Evolutionary conservation across 768 basidiomycete genomes (phyloP), one percentile per base, ranked within the genome.

Genomic region (Mycena epipterygia): DNA sequence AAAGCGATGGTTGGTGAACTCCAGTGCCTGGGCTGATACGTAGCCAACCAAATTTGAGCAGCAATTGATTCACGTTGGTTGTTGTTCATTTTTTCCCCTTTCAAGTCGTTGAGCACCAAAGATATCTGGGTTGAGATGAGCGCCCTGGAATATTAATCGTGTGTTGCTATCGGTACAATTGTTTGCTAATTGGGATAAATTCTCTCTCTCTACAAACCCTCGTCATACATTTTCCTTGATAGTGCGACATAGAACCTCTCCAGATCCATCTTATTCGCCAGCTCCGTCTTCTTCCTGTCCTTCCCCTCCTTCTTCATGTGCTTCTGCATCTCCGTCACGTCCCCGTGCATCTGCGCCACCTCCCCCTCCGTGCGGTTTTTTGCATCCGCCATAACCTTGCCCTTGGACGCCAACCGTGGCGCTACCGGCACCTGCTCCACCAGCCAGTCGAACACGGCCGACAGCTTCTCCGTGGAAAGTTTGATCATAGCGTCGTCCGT

Each of bases 231-330:
- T 82, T 95, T 97, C 80, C 93, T 88, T 72, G 93, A 89, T 51
- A 99, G 80, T 8, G 96, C 94, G 37, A 98, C 87, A 79, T 97
- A 97, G 80, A 99, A 95, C 75, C 91, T 84, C 78, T 97, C 96
- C 76, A 98, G 81, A 77, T 96, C 94, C 75, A 89, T 88, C 81
- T 93, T 93, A 65, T 86, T 87, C 60, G 83, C 86, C 17, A 91
- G 76, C 68, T 93, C 92, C 39, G 71, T 35, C 41, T 85, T 87
- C 75, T 77, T 84, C 72, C 74, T 73, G 70, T 73, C 75, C 57
- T 76, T 73, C 69, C 76, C 80, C 56, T 73, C 64, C 70, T 79
- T 73, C 32, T 75, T 70, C 30, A 68, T 44, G 9, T 71, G 75
- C 61, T 67, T 75, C 68, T 73, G 44, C 60, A 37, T 61, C 44